Evolutionary conservation across 2,329 filamentous ascomycete species (phyloP), one percentile per base, ranked within the genome.

Genomic region (Penicillium sp.): DNA sequence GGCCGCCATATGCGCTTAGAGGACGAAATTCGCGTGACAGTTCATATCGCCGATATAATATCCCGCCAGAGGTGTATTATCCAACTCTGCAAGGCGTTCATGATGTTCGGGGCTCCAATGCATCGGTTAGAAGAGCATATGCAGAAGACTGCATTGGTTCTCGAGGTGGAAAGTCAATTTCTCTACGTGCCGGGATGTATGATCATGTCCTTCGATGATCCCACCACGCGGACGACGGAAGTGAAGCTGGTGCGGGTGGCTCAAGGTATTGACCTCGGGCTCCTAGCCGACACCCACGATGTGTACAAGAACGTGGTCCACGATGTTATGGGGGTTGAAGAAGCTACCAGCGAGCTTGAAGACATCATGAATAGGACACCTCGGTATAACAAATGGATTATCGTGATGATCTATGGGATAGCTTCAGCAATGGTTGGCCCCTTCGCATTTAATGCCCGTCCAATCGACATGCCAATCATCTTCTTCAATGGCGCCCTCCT

Each of bases 61-160:
- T 87, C 88, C 45, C 86, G 93, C 3, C 93, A 97, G 65, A 85
- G 86, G 51, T 97, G 96, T 71, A 83, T 97, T 13, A 83, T 93
- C 57, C 92, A 90, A 72, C 84, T 98, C 45, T 97, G 93, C 70
- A 86, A 88, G 45, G 91, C 91, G 1, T 78, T 98, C 56, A 97
- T 98, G 92, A 83, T 88, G 70, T 97, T 92, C 62, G 93, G 93
- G 23, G 93, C 93, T 0, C 93, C 93, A 2, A 96, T 93, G 0
- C 93, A 98, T 76, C 87, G 93, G 25, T 79, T 98, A 25, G 93
- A 98, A 75, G 80, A 96, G 71, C 96, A 96, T 73, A 88, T 98
- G 85, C 88, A 84, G 63, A 96, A 93, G 90, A 92, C 91, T 6
- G 89, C 93, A 1, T 85, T 90, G 7, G 90, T 96, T 2, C 83